phyloP scores from a whole-genome alignment of 305 asterid genomes.

The Withania somnifera region DNA sequence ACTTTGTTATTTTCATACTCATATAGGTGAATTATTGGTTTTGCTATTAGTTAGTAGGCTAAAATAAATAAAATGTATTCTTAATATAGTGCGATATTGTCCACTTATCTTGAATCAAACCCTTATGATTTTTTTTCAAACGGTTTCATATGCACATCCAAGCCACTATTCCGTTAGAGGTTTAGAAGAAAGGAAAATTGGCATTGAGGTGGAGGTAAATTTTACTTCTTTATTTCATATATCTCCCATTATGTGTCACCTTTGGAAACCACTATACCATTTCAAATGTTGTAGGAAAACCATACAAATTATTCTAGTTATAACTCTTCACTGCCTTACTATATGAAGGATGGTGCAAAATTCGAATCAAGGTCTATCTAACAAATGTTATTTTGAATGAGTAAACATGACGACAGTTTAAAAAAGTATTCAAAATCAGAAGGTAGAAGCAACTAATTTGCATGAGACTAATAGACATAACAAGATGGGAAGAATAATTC shows the following conservation, averaged over 20 bases:
- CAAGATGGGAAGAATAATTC: neutral
- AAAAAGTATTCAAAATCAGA: neutral
- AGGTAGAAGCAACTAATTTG: neutral
- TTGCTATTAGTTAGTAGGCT: neutral
- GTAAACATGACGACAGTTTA: neutral
- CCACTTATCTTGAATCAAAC: neutral
- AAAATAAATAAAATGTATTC: neutral
- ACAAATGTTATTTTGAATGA: neutral
- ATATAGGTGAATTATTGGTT: neutral
- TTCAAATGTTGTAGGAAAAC: neutral
- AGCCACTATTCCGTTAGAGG: neutral
- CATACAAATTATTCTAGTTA: neutral
- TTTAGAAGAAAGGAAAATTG: neutral
- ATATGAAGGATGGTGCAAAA: neutral
- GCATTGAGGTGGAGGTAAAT: neutral
- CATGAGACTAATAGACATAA: neutral
- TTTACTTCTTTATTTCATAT: neutral
- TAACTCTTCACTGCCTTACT: neutral
- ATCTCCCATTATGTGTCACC: neutral
- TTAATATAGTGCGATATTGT: neutral
- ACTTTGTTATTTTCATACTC: neutral
- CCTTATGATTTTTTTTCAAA: neutral
- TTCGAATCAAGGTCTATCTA: neutral
- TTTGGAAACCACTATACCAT: neutral
- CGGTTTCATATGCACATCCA: neutral